These are phyloP conservation scores for Zymoseptoria pseudotritici DNA, from an alignment of 2,329 filamentous ascomycete genomes.

Conservation along the genomic window DNA sequence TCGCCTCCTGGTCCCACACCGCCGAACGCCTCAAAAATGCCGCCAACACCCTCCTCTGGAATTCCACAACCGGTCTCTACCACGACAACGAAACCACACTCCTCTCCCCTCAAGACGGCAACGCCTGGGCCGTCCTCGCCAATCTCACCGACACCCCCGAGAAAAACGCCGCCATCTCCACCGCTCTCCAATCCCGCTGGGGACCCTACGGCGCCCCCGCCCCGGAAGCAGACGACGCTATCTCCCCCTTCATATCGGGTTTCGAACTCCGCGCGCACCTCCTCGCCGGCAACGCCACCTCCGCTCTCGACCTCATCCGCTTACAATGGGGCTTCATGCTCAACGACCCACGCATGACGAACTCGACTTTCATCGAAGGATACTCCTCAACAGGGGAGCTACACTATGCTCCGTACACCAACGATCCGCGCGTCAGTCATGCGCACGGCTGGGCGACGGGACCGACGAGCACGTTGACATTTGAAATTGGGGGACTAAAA, in stretches of 20 bases:
- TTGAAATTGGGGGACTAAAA: constrained; percentile 39
- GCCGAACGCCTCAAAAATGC: constrained; percentile 39
- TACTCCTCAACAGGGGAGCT: constrained; percentile 41
- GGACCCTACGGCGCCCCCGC: constrained; percentile 41
- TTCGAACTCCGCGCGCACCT: constrained; percentile 43
- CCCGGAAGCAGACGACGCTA: constrained; percentile 39
- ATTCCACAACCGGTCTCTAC: constrained; percentile 28
- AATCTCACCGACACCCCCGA: constrained; percentile 30
- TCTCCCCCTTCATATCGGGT: constrained; percentile 43
- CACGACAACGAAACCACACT: constrained; percentile 29
- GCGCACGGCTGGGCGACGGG: constrained; percentile 48
- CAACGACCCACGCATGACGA: constrained; percentile 46
- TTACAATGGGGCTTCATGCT: constrained; percentile 50
- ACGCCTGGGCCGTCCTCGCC: constrained; percentile 36
- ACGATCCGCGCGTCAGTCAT: constrained; percentile 43
- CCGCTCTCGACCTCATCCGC: constrained; percentile 38
- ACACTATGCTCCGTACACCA: constrained; percentile 44
- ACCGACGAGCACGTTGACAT: constrained; percentile 39
- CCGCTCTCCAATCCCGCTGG: constrained; percentile 32
- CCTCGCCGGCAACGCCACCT: constrained; percentile 33
- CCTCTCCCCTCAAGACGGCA: constrained; percentile 44
- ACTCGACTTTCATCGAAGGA: constrained; percentile 47
- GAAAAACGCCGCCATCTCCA: constrained; percentile 28
- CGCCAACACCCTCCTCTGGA: constrained; percentile 40
- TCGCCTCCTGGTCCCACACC: constrained; percentile 30